phyloP scores from a whole-genome alignment of 768 basidiomycete species.

The Clitopilus hobsonii region DNA sequence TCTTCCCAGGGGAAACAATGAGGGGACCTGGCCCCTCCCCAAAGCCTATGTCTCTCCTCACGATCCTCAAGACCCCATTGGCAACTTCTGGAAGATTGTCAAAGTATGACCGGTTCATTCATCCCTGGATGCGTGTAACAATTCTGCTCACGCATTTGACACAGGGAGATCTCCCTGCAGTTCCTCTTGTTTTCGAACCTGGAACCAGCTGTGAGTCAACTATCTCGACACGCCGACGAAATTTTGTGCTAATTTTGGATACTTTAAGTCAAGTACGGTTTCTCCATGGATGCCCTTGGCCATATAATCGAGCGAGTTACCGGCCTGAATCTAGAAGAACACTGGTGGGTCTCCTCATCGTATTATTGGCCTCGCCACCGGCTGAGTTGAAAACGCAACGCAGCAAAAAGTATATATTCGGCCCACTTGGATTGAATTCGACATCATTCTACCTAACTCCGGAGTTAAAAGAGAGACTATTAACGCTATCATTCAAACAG shows the following conservation, averaged over 20 bases:
- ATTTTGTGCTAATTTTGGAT: background rate
- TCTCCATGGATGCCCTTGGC: conserved; percentile 16
- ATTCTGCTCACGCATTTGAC: background rate
- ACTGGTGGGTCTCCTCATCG: conserved; percentile 14
- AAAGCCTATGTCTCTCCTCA: conserved; percentile 7
- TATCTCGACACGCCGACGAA: too few relatives aligned
- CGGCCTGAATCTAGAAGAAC: conserved; percentile 21
- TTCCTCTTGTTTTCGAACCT: conserved; percentile 22
- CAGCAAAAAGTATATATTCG: conserved; percentile 19
- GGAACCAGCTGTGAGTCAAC: conserved; percentile 21
- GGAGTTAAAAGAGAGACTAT: conserved; percentile 6
- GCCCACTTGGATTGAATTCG: conserved; percentile 13
- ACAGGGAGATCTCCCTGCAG: conserved; percentile 17
- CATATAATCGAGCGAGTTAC: conserved; percentile 22
- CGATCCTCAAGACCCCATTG: conserved; percentile 14
- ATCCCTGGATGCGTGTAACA: background rate
- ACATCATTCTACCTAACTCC: conserved; percentile 16
- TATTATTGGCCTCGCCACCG: background rate
- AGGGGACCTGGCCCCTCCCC: conserved; percentile 2
- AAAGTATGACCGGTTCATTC: conserved; percentile 7
- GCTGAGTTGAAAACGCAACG: background rate
- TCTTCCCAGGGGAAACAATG: background rate
- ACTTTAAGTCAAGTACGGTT: conserved; percentile 20
- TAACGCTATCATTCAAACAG: conserved; percentile 10
- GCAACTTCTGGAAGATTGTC: conserved; percentile 11